Percentiles rank a stretch among this genome's conserved stretches.
These are phyloP conservation scores for Kodamaea fungicola DNA, from an alignment of 1,139 yeast species.

Conservation along the genomic window DNA sequence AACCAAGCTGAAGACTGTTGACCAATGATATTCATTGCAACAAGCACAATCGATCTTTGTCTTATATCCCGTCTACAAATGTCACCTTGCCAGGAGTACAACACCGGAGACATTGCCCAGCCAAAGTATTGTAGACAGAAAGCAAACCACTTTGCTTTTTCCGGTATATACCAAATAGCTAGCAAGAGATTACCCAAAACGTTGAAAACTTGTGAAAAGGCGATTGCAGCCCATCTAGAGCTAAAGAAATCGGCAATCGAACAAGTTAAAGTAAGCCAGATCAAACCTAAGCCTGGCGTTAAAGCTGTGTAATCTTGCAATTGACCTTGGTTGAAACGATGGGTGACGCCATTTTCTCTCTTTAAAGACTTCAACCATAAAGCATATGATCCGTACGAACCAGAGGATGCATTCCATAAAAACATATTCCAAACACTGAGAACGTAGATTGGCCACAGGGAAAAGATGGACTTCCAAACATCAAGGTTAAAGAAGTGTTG, in stretches of 20 bases:
- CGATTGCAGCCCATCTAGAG: conserved; percentile 55
- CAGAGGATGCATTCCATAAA: conserved; percentile 59
- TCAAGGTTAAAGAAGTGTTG: conserved; percentile 26
- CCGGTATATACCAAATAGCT: conserved; percentile 47
- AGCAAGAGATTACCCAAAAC: conserved; percentile 37
- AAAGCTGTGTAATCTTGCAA: conserved; percentile 42
- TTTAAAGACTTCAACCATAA: conserved; percentile 41
- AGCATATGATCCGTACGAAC: conserved; percentile 48
- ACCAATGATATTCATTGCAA: conserved; percentile 43
- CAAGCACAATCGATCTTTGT: conserved; percentile 42
- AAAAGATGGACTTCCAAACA: conserved; percentile 48
- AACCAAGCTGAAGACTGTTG: conserved; percentile 44
- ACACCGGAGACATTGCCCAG: conserved; percentile 50
- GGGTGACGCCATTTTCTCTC: conserved; percentile 19
- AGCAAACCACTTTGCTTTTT: conserved; percentile 47
- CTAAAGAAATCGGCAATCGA: conserved; percentile 46
- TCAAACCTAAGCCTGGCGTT: conserved; percentile 44
- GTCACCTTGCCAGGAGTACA: conserved; percentile 45
- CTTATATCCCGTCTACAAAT: conserved; percentile 44
- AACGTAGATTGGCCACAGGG: conserved; percentile 56
- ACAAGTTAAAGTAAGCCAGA: conserved; percentile 42
- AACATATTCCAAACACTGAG: conserved; percentile 52
- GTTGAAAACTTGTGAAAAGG: conserved; percentile 49
- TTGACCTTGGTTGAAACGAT: conserved; percentile 27
- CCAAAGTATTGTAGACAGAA: conserved; percentile 45